A percentile compares a stretch with the other conserved stretches of the same genome.
These are phyloP conservation scores for Globisporangium middletonii DNA, from an alignment of 352 stramenopile species.

Conservation along the genomic window DNA sequence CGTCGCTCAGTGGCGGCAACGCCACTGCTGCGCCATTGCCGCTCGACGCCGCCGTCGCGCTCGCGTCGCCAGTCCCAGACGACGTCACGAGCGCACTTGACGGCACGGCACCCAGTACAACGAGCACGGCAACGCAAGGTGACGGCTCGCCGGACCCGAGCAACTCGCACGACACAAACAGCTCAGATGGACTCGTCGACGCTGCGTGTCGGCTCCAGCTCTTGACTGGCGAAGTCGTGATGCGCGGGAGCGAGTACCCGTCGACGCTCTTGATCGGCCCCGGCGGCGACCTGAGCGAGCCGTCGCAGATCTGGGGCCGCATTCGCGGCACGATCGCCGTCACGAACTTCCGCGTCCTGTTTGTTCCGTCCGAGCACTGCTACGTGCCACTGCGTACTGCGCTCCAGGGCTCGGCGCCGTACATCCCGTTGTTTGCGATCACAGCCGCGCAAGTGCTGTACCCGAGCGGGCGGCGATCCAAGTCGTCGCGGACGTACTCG, in stretches of 20 bases:
- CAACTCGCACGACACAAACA: no score
- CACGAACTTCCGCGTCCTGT: conserved; percentile 79
- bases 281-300: conserved; percentile 48
- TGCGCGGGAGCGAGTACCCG: conserved; percentile 38
- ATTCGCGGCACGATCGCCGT: conserved; percentile 54
- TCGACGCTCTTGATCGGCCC: conserved; percentile 59
- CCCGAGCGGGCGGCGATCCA: conserved; percentile 45
- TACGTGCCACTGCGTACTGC: conserved; percentile 29
- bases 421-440: conserved; percentile 76
- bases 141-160: not conserved
- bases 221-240: conserved; percentile 33
- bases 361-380: conserved; percentile 52
- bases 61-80: conserved; percentile 20
- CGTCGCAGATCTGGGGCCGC: conserved; percentile 52
- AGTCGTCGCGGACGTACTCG: conserved; percentile 45
- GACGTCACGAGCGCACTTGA: conserved; percentile 7
- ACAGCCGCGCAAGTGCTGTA: conserved; percentile 53
- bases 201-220: conserved; percentile 1
- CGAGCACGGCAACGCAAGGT: not conserved
- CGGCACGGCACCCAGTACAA: not conserved
- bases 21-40: conserved; percentile 4
- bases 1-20: conserved; percentile 18
- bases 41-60: conserved; percentile 12
- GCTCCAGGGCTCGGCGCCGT: conserved; percentile 38
- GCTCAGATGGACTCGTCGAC: not conserved